phyloP scores from a whole-genome alignment of 106 monocot genomes.

The Narthecium ossifragum region DNA sequence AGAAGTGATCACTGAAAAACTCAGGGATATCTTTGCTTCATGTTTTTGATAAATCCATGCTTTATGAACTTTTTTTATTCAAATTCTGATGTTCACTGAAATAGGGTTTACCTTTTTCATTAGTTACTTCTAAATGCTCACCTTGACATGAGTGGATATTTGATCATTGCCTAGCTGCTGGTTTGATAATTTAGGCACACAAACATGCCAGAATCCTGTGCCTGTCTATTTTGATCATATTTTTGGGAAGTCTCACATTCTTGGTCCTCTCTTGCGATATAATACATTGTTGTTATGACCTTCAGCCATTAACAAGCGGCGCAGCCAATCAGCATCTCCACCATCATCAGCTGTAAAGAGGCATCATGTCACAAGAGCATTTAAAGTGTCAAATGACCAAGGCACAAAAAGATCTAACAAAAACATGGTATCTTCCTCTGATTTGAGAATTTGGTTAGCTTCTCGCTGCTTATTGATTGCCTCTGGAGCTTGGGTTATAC shows the following conservation, averaged over 20 bases:
- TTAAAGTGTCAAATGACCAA: not conserved
- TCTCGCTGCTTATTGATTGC: not conserved
- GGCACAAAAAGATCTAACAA: constrained; percentile 1
- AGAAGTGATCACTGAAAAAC: no score
- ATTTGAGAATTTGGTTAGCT: not conserved
- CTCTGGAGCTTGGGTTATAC: not conserved
- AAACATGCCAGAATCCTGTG: no score
- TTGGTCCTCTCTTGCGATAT: not conserved
- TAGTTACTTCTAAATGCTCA: not conserved
- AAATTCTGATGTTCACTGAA: no score
- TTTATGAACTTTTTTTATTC: no score
- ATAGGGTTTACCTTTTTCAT: not conserved
- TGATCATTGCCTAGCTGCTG: not conserved
- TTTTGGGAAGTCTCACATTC: not conserved
- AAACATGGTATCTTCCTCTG: constrained; percentile 14
- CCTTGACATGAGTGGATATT: not conserved
- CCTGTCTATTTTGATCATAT: no score
- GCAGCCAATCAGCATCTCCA: constrained; percentile 21
- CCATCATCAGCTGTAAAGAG: constrained; percentile 14
- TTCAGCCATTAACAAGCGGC: constrained; percentile 40
- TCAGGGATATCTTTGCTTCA: no score
- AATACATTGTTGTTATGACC: not conserved
- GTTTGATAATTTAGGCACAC: not conserved
- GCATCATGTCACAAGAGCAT: constrained; percentile 4
- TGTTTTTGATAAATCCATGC: no score